These are phyloP conservation scores for Aspergillus sp. DNA, from an alignment of 2,329 filamentous ascomycete genomes.

Conservation along the genomic window DNA sequence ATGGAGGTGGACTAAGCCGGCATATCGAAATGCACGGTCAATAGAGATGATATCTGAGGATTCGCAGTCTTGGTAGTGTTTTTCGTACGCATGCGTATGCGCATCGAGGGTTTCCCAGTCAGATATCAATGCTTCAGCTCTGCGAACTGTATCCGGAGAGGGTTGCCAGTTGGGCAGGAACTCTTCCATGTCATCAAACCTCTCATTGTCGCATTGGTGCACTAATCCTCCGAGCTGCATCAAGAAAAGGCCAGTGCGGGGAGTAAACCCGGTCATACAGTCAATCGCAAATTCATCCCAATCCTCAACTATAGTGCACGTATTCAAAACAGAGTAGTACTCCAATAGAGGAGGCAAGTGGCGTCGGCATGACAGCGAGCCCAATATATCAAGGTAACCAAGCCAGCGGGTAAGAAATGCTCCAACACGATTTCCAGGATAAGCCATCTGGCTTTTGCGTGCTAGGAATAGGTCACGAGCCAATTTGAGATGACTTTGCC, in stretches of 20 bases:
- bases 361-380: slow-evolving; percentile 64
- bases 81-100: slow-evolving; percentile 38
- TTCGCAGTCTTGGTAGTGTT: slow-evolving; percentile 41
- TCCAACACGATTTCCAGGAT: slow-evolving; percentile 57
- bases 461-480: slow-evolving; percentile 73
- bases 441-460: slow-evolving; percentile 59
- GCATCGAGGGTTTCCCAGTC: slow-evolving; percentile 60
- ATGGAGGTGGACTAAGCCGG: slow-evolving; percentile 72
- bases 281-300: slow-evolving; percentile 70
- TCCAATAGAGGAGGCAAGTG: slow-evolving; percentile 53
- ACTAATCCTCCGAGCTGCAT: slow-evolving; percentile 72
- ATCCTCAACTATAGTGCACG: slow-evolving; percentile 53
- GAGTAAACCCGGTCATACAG: slow-evolving; percentile 78
- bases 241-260: slow-evolving; percentile 67
- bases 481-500: slow-evolving; percentile 75
- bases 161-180: slow-evolving; percentile 60
- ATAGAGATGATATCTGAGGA: slow-evolving; percentile 59
- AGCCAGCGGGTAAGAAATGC: slow-evolving; percentile 82
- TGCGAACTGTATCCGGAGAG: slow-evolving; percentile 50
- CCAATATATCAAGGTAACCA: slow-evolving; percentile 78
- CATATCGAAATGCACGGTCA: slow-evolving; percentile 78
- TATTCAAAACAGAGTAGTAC: slow-evolving; percentile 45
- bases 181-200: slow-evolving; percentile 56
- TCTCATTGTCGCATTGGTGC: slow-evolving; percentile 64
- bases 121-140: slow-evolving; percentile 60